Conservation (phyloP, 176 grass and related monocot genomes). For the Dactylis glomerata region DNA sequence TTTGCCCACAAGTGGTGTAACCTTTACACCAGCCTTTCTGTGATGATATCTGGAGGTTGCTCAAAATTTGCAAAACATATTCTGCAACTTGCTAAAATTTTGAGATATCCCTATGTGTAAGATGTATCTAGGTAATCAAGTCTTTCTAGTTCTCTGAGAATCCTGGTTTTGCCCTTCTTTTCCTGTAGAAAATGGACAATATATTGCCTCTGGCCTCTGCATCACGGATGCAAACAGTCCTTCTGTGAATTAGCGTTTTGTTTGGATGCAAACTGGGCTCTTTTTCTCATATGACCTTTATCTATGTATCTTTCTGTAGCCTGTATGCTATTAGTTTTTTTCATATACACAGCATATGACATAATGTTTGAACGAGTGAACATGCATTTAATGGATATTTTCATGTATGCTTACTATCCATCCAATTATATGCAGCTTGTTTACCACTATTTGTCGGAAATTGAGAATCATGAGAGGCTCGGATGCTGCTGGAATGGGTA, state of each 20-base stretch:
- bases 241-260: background rate
- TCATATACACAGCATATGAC: background rate
- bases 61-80: background rate
- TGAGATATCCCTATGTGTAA: background rate
- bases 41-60: background rate
- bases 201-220: background rate
- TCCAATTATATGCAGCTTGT: constrained; percentile 44
- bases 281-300: background rate
- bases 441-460: constrained; percentile 55
- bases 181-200: background rate
- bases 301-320: background rate
- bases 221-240: background rate
- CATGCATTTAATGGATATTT: background rate
- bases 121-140: background rate
- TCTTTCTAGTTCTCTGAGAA: background rate
- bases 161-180: background rate
- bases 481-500: constrained; percentile 78
- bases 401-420: background rate
- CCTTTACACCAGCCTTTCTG: background rate
- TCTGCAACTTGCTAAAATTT: background rate
- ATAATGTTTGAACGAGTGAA: background rate
- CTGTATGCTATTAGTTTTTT: background rate
- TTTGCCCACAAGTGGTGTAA: background rate
- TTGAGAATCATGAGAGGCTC: constrained; percentile 79
- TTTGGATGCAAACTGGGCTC: background rate